Evolutionary conservation across 495 filamentous ascomycete genomes (phyloP), one percentile per base, ranked within the genome.

Genomic region (Lasiosphaeria miniovina): DNA sequence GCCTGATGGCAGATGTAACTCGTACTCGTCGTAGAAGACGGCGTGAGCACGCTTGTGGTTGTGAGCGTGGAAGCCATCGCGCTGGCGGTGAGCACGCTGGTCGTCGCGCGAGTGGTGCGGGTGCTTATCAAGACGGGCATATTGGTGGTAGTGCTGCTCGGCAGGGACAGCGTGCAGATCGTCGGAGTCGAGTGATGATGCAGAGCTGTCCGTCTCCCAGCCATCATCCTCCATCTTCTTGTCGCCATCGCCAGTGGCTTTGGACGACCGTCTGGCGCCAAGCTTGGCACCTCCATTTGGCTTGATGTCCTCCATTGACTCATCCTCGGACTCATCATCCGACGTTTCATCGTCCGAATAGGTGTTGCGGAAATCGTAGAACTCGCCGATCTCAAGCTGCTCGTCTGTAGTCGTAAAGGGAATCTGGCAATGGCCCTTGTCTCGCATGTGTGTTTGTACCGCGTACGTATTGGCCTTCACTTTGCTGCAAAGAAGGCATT

Each of bases 381-480:
- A 98, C 49, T 98, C 89, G n/a, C 94, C 95, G 60, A 99, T 88
- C 56, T 95, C 91, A 15, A 99, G 80, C 75, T 96, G 91, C 68
- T 99, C 91, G 38, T 88, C 88, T 68, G 96, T 90, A 0, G 84
- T 86, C 49, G 88, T 87, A 71, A 95, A 99, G 1, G 90, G 92
- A 61, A 99, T 93, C 83, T 90, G 96, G 78, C 92, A 97, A 73
- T 99, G 94, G 8, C 90, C 86, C 74, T 91, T 93, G 72, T 99
- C 94, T 38, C 88, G 87, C 94, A 99, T 99, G 71, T 99, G 94
- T 0, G 90, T 95, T 61, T 94, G 90, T 41, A 90, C 82, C 12
- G 89, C 91, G 56, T 83, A 82, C 2, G 86, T 76, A 32, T 85
- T 90, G 59, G 85, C 84, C 69, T 90, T 88, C 34, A 85, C 69